phyloP scores from a whole-genome alignment of 495 filamentous ascomycete genomes.

The Rhypophila decipiens region DNA sequence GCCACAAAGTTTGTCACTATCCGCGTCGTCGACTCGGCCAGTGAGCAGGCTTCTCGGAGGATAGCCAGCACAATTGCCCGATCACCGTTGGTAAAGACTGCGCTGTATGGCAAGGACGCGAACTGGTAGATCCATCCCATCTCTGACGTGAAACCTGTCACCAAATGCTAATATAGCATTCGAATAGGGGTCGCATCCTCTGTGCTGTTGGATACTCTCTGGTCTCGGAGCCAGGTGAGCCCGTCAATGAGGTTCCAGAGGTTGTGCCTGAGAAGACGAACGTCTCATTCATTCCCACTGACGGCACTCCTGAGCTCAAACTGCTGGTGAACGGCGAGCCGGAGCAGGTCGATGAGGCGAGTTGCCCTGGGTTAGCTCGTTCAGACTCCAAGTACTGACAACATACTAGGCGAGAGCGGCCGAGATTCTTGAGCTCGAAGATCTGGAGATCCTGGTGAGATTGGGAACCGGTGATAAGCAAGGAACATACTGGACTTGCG shows the following conservation, averaged over 20 bases:
- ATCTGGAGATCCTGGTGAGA: slow-evolving; percentile 72
- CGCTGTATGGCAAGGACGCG: slow-evolving; percentile 91
- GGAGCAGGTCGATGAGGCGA: slow-evolving; percentile 77
- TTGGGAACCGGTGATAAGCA: slow-evolving; percentile 67
- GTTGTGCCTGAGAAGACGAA: slow-evolving; percentile 79
- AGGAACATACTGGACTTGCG: slow-evolving; percentile 89
- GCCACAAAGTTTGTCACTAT: slow-evolving; percentile 98
- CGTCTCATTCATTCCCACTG: slow-evolving; percentile 84
- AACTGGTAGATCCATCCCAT: slow-evolving; percentile 59
- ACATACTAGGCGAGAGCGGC: slow-evolving; percentile 54
- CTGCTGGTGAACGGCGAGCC: slow-evolving; percentile 88
- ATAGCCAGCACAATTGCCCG: slow-evolving; percentile 88
- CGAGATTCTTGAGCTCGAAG: slow-evolving; percentile 79
- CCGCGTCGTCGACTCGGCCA: slow-evolving; percentile 66
- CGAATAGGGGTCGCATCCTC: slow-evolving; percentile 67
- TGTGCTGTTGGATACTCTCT: slow-evolving; percentile 91
- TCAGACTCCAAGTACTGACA: slow-evolving; percentile 1
- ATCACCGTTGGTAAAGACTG: slow-evolving; percentile 93
- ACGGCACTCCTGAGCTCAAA: slow-evolving; percentile 74
- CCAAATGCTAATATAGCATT: not conserved
- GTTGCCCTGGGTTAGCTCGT: not conserved
- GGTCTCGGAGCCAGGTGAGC: slow-evolving; percentile 53
- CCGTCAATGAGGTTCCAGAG: slow-evolving; percentile 48
- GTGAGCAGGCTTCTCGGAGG: slow-evolving; percentile 56
- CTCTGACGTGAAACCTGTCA: not conserved